phyloP scores from a whole-genome alignment of 306 rosid species.

The Adenanthera pavonina region DNA sequence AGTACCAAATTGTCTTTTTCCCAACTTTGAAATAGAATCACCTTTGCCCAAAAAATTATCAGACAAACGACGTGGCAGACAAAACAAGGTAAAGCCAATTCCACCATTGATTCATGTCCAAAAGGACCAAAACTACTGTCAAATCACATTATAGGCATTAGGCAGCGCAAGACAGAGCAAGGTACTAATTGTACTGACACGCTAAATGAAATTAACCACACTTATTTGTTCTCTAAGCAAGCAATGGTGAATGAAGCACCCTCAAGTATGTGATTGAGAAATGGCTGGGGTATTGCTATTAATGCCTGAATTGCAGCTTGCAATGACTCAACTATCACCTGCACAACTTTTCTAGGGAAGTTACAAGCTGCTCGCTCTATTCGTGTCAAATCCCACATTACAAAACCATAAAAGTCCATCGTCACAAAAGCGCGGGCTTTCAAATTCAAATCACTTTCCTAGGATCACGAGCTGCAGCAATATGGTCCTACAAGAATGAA shows the following conservation, averaged over 20 bases:
- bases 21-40: background rate
- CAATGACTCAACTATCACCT: background rate
- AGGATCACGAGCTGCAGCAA: constrained; percentile 83
- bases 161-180: background rate
- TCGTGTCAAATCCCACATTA: constrained; percentile 37
- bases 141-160: background rate
- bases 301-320: background rate
- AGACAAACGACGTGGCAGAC: background rate
- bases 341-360: constrained; percentile 17
- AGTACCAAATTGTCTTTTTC: no score
- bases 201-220: background rate
- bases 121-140: background rate
- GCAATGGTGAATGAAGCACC: background rate
- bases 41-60: background rate
- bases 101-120: background rate
- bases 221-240: background rate
- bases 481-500: constrained; percentile 76
- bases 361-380: constrained; percentile 32
- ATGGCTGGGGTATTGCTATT: background rate
- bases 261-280: background rate
- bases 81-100: background rate
- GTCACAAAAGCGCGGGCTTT: constrained; percentile 34
- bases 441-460: constrained; percentile 66
- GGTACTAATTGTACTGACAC: background rate
- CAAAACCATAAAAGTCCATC: constrained; percentile 29